phyloP scores from a whole-genome alignment of 2,329 filamentous ascomycete genomes.

The Microdochium nivale region DNA sequence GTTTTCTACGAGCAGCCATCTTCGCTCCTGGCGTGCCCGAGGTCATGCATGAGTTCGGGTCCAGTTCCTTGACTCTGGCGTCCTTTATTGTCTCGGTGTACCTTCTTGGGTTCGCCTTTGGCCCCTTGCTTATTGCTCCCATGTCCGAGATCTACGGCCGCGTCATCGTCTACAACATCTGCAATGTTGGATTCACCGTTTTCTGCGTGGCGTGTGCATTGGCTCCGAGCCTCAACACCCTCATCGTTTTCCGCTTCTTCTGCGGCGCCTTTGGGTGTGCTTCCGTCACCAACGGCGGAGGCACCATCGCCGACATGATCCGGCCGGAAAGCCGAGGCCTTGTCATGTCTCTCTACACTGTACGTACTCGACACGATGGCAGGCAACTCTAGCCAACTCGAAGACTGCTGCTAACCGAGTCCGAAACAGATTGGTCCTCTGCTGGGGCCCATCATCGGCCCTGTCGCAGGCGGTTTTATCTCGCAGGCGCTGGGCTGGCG shows the following conservation, averaged over 20 bases:
- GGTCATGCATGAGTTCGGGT: slow-evolving; percentile 53
- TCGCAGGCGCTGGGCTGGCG: slow-evolving; percentile 22
- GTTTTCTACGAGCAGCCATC: slow-evolving; percentile 38
- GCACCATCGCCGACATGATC: slow-evolving; percentile 59
- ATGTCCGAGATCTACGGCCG: slow-evolving; percentile 53
- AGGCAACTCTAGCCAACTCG: too few species aligned
- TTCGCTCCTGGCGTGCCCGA: slow-evolving; percentile 59
- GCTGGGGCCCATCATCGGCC: slow-evolving; percentile 24
- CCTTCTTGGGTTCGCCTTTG: slow-evolving; percentile 47
- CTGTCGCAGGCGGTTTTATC: slow-evolving; percentile 24
- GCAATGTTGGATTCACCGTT: slow-evolving; percentile 34
- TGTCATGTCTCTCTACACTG: slow-evolving; percentile 42
- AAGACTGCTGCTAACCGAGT: slow-evolving; percentile 1
- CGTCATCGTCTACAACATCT: slow-evolving; percentile 37
- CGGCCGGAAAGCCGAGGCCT: slow-evolving; percentile 44
- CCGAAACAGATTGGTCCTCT: slow-evolving; percentile 31
- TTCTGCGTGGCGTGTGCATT: slow-evolving; percentile 39
- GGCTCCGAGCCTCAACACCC: slow-evolving; percentile 35
- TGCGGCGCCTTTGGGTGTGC: slow-evolving; percentile 54
- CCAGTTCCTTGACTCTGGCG: slow-evolving; percentile 39
- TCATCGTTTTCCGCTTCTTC: slow-evolving; percentile 52
- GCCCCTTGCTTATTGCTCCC: slow-evolving; percentile 50
- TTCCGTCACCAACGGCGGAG: slow-evolving; percentile 57
- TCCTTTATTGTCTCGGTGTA: slow-evolving; percentile 62
- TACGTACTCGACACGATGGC: slow-evolving; percentile 24